phyloP scores from a whole-genome alignment of 2,329 filamentous ascomycete species.

The Aureobasidium sp. region DNA sequence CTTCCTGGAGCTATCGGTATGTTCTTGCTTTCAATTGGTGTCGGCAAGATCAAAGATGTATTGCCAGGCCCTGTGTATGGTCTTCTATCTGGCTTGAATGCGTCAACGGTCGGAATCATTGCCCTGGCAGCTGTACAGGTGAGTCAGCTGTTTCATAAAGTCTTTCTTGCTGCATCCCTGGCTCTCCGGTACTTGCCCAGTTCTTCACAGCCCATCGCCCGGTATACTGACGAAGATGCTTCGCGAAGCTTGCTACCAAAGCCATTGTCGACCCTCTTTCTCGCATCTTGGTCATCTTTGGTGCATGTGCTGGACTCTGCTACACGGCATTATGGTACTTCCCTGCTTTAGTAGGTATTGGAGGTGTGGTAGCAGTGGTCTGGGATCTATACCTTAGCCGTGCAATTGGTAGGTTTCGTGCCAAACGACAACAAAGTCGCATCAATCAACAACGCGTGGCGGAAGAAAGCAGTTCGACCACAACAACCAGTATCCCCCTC shows the following conservation, averaged over 20 bases:
- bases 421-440: background rate
- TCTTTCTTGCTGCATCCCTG: too few relatives aligned
- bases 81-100: conserved; percentile 62
- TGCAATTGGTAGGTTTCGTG: background rate
- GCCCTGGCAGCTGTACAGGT: conserved; percentile 55
- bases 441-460: background rate
- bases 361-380: conserved; percentile 44
- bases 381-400: conserved; percentile 39
- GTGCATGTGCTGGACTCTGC: conserved; percentile 54
- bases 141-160: background rate
- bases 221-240: background rate
- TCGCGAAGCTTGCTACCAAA: conserved; percentile 47
- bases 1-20: conserved; percentile 63
- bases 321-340: conserved; percentile 73
- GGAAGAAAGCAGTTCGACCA: background rate
- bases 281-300: conserved; percentile 54
- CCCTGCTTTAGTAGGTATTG: conserved; percentile 51
- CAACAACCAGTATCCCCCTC: background rate
- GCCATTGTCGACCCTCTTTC: conserved; percentile 58
- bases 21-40: conserved; percentile 58
- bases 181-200: too few relatives aligned
- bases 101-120: conserved; percentile 63
- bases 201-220: background rate
- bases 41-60: conserved; percentile 49
- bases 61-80: conserved; percentile 59